Percentiles rank a stretch among this genome's conserved stretches.
Evolutionary conservation across 1,284 basidiomycete genomes (phyloP).

Genomic region (Athelia psychrophila): DNA sequence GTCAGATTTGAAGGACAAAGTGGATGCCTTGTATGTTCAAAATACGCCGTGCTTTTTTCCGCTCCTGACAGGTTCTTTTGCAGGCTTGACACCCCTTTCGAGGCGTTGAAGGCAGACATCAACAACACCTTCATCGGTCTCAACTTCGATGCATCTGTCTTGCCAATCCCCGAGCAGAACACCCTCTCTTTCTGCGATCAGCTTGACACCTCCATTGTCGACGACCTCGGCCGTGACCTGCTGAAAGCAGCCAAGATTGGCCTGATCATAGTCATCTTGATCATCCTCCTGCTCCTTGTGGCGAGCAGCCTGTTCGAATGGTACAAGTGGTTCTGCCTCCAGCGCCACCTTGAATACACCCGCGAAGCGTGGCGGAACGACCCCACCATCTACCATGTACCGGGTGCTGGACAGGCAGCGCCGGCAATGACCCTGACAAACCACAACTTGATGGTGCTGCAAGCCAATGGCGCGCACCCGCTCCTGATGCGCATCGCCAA

Average conservation of each 20-base stretch:
- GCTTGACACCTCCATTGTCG: slow-evolving; percentile 81
- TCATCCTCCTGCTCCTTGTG: slow-evolving; percentile 61
- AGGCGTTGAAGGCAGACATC: slow-evolving; percentile 82
- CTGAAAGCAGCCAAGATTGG: slow-evolving; percentile 77
- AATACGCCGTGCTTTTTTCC: no score
- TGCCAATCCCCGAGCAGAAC: slow-evolving; percentile 73
- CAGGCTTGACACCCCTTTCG: slow-evolving; percentile 84
- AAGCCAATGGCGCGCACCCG: slow-evolving; percentile 65
- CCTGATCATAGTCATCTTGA: slow-evolving; percentile 62
- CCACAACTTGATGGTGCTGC: slow-evolving; percentile 75
- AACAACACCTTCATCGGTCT: slow-evolving; percentile 79
- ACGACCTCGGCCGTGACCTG: slow-evolving; percentile 77
- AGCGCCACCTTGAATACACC: slow-evolving; percentile 60
- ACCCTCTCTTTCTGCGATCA: slow-evolving; percentile 67
- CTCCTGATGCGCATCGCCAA: slow-evolving; percentile 65
- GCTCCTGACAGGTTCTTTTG: no score
- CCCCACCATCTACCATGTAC: slow-evolving; percentile 49
- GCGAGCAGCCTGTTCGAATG: slow-evolving; percentile 70
- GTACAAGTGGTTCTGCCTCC: slow-evolving; percentile 77
- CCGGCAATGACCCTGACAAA: slow-evolving; percentile 63
- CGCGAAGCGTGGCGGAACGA: slow-evolving; percentile 75
- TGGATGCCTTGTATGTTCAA: slow-evolving; percentile 71
- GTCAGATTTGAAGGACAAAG: slow-evolving; percentile 66
- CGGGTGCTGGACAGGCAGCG: slow-evolving; percentile 26
- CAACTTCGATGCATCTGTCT: slow-evolving; percentile 62